These are phyloP conservation scores for Leccinum barrowsii DNA, from an alignment of 768 basidiomycete genomes.

Conservation along the genomic window DNA sequence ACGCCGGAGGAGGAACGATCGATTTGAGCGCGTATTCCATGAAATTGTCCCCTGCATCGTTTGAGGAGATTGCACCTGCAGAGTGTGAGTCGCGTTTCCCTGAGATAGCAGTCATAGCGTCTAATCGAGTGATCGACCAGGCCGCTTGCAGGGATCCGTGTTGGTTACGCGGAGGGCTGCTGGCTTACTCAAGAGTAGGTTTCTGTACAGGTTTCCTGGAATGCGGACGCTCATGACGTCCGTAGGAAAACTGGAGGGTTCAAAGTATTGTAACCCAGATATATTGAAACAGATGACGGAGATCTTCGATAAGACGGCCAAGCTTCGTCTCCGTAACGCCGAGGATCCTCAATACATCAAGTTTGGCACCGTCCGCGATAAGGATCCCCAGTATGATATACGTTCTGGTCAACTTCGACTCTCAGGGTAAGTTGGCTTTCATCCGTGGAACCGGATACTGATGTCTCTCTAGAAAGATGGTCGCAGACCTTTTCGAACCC, in stretches of 20 bases:
- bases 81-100: slow-evolving; percentile 27
- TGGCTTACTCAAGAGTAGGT: slow-evolving; percentile 27
- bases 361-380: slow-evolving; percentile 39
- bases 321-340: slow-evolving; percentile 41
- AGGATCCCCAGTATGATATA: slow-evolving; percentile 37
- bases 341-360: slow-evolving; percentile 38
- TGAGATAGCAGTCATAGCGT: neutral
- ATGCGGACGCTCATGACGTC: neutral
- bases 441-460: neutral
- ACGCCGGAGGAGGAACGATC: slow-evolving; percentile 47
- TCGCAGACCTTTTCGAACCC: slow-evolving; percentile 42
- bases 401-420: slow-evolving; percentile 38
- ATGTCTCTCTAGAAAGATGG: slow-evolving; percentile 29
- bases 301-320: slow-evolving; percentile 38
- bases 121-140: slow-evolving; percentile 19
- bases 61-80: slow-evolving; percentile 37
- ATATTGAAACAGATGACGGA: slow-evolving; percentile 37
- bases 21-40: slow-evolving; percentile 43
- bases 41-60: slow-evolving; percentile 35
- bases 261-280: slow-evolving; percentile 30
- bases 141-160: slow-evolving; percentile 40
- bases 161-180: slow-evolving; percentile 36
- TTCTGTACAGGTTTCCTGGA: neutral
- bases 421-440: slow-evolving; percentile 28
- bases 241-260: slow-evolving; percentile 30